Percentiles rank a stretch among this genome's conserved stretches.
phyloP scores from a whole-genome alignment of 208 protist species.

The Leishmania guyanensis region DNA sequence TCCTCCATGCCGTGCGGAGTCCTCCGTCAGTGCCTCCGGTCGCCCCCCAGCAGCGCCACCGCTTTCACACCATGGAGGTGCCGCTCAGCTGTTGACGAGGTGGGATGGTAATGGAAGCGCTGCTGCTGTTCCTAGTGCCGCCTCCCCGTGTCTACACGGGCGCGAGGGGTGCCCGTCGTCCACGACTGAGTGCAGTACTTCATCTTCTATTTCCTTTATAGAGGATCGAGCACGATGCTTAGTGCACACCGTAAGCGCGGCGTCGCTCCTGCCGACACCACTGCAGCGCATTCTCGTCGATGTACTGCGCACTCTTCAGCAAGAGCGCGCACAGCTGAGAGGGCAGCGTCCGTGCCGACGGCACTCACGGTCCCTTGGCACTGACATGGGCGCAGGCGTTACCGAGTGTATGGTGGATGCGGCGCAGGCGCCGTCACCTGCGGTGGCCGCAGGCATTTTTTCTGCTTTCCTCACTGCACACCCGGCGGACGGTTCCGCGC shows the following conservation, averaged over 20 bases:
- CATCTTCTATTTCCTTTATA: conserved; percentile 1
- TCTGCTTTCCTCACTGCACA: conserved; percentile 11
- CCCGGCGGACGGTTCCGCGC: not conserved
- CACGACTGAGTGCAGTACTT: not conserved
- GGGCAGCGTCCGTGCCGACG: conserved; percentile 31
- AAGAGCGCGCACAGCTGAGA: conserved; percentile 19
- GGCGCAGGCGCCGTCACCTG: conserved; percentile 13
- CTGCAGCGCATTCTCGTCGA: conserved; percentile 16
- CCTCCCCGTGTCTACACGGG: not conserved
- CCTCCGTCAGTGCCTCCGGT: not conserved
- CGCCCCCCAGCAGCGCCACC: not conserved
- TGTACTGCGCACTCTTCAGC: conserved; percentile 25
- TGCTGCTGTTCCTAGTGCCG: not conserved
- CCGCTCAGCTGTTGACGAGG: not conserved
- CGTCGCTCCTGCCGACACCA: conserved; percentile 5
- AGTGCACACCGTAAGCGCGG: not conserved
- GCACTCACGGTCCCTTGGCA: not conserved
- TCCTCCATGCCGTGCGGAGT: not conserved
- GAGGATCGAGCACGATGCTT: conserved; percentile 19
- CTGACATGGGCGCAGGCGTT: conserved; percentile 13
- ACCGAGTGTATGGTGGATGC: conserved; percentile 15
- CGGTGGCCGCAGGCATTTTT: conserved; percentile 13
- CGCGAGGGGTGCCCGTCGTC: not conserved
- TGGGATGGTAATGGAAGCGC: not conserved
- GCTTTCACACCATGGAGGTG: not conserved